Evolutionary conservation across 306 rosid species (phyloP), one percentile per base, ranked within the genome.

Genomic region (Rubus idaeus): DNA sequence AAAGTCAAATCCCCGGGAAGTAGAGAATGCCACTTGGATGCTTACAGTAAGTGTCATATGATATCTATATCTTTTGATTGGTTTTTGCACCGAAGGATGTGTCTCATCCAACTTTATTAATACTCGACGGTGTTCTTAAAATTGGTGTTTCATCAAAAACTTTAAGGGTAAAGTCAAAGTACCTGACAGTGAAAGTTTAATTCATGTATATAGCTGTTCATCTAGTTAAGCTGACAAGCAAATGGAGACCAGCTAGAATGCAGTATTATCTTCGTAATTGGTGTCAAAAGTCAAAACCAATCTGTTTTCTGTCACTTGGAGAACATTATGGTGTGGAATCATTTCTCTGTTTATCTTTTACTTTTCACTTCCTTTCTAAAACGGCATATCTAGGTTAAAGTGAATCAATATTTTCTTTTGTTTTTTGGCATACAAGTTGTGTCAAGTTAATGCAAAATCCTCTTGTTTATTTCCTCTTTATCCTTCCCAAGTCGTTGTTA

Each of bases 1-100:
- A 74, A 96, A 96, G 84, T 92, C 99, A 23, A 95, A 95, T 86
- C 99, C 99, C 0, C 94, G 97, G 35, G 99, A 95, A 88, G 99
- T 95, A 61, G 97, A 95, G 88, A 95, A 95, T 56, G 99, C 99
- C 79, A 95, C 99, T 44, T 95, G 99, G 99, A 95, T 95, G 99
- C 99, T 95, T 63, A 95, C 99, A 30, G 99, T 95, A 91, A 92
- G 96, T 81, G n/a, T 79, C 37, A 40, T 47, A 57, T 81, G 39
- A 41, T 78, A 9, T 70, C 55, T 66, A 23, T 65, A 55, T 68
- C 57, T 46, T 23, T 66, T 77, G 10, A 78, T 63, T 80, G 81
- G 52, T 49, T 66, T 70, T 68, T 72, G 49, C 68, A 7, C 53
- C 56, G 1, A 8, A 11, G 10, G 18, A 30, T 55, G 45, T 55